Evolutionary conservation across 2,329 filamentous ascomycete genomes (phyloP).

Genomic region (Aureobasidium lini): DNA sequence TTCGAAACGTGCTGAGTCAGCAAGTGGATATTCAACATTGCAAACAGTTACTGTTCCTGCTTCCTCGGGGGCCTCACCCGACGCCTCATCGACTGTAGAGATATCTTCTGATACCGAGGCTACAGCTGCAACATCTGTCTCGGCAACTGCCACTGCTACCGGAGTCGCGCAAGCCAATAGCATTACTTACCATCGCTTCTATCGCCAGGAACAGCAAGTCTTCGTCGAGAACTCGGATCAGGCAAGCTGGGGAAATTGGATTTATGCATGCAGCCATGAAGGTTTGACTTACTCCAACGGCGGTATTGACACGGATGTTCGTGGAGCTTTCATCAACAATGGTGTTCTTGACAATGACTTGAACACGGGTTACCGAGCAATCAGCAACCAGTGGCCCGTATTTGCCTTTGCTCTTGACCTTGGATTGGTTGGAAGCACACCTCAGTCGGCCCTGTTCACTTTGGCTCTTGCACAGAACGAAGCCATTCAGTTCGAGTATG

Average conservation of each 20-base stretch:
- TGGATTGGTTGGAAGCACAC: slow-evolving; percentile 34
- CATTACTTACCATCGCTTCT: slow-evolving; percentile 24
- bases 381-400: slow-evolving; percentile 42
- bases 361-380: slow-evolving; percentile 42
- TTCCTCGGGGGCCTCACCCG: not conserved
- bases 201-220: slow-evolving; percentile 24
- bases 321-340: slow-evolving; percentile 37
- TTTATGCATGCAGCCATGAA: slow-evolving; percentile 42
- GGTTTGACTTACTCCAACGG: slow-evolving; percentile 43
- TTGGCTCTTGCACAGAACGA: slow-evolving; percentile 44
- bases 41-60: not conserved
- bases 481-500: slow-evolving; percentile 45
- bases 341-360: slow-evolving; percentile 38
- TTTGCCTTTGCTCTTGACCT: slow-evolving; percentile 47
- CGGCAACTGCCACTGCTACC: not conserved
- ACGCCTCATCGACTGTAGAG: not conserved
- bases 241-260: slow-evolving; percentile 47
- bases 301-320: slow-evolving; percentile 35
- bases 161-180: slow-evolving; percentile 7
- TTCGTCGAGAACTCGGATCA: slow-evolving; percentile 43
- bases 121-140: not conserved
- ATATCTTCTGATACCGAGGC: not conserved
- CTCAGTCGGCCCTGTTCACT: slow-evolving; percentile 39
- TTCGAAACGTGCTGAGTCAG: not conserved
- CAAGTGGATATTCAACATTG: not conserved